Conservation (phyloP, 2,329 filamentous ascomycete species). For the Malbranchea zuffiana region DNA sequence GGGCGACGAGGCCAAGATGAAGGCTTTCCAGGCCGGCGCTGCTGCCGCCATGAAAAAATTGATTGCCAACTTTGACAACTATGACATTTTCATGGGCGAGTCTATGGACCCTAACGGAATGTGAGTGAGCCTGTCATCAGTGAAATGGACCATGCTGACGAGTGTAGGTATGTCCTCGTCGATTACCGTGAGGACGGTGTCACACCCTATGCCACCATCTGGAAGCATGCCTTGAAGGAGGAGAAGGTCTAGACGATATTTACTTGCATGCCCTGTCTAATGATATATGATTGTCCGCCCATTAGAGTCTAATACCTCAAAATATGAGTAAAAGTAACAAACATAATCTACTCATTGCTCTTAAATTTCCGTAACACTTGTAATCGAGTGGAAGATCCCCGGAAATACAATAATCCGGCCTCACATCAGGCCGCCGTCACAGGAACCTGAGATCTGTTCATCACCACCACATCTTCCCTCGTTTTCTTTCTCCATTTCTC, state of each 20-base stretch:
- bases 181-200: constrained; percentile 96
- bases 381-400: no score
- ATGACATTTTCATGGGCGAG: constrained; percentile 86
- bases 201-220: constrained; percentile 80
- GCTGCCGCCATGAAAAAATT: constrained; percentile 67
- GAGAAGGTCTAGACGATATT: constrained; percentile 67
- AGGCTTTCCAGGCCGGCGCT: constrained; percentile 70
- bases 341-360: no score
- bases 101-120: constrained; percentile 89
- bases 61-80: constrained; percentile 88
- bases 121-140: no score
- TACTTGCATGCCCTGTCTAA: background rate
- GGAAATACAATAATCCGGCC: no score
- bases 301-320: background rate
- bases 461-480: no score
- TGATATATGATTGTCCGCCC: background rate
- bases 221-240: constrained; percentile 86
- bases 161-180: constrained; percentile 66
- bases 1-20: constrained; percentile 54
- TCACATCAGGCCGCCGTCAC: no score
- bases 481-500: no score
- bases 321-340: background rate
- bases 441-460: no score
- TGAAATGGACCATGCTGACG: constrained; percentile 1
- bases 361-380: no score